A percentile compares a stretch with the other conserved stretches of the same genome.
Conservation (phyloP, 1,139 yeast species). For the Pichia sp. region DNA sequence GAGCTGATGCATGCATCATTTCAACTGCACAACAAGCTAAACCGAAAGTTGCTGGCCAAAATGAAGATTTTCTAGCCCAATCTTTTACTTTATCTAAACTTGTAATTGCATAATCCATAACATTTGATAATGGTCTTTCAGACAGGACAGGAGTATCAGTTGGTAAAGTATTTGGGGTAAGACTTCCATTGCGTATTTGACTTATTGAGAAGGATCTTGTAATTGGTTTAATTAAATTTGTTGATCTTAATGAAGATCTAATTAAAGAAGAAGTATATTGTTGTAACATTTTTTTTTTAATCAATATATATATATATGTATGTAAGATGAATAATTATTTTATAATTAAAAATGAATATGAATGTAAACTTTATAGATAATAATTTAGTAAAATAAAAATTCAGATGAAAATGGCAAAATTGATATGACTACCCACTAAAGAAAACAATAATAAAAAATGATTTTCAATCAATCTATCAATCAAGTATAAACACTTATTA, state of each 20-base stretch:
- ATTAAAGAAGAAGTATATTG: slow-evolving; percentile 2
- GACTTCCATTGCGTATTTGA: slow-evolving; percentile 13
- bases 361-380: too few species aligned
- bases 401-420: too few species aligned
- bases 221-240: not conserved
- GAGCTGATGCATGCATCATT: slow-evolving; percentile 93
- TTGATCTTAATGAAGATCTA: slow-evolving; percentile 6
- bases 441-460: too few species aligned
- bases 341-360: too few species aligned
- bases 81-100: slow-evolving; percentile 77
- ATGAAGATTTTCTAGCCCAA: slow-evolving; percentile 90
- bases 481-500: too few species aligned
- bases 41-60: slow-evolving; percentile 94
- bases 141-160: slow-evolving; percentile 50
- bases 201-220: slow-evolving; percentile 14
- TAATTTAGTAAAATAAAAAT: too few species aligned
- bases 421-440: too few species aligned
- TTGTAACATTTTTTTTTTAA: slow-evolving; percentile 1
- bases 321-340: too few species aligned
- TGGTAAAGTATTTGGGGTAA: slow-evolving; percentile 23
- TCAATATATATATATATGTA: too few species aligned
- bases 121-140: slow-evolving; percentile 45
- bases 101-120: slow-evolving; percentile 80
- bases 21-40: slow-evolving; percentile 92
- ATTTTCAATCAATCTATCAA: too few species aligned